Base-by-base conservation (phyloP, 73 alveolate genomes). In the Tetrahymena thermophila region DNA sequence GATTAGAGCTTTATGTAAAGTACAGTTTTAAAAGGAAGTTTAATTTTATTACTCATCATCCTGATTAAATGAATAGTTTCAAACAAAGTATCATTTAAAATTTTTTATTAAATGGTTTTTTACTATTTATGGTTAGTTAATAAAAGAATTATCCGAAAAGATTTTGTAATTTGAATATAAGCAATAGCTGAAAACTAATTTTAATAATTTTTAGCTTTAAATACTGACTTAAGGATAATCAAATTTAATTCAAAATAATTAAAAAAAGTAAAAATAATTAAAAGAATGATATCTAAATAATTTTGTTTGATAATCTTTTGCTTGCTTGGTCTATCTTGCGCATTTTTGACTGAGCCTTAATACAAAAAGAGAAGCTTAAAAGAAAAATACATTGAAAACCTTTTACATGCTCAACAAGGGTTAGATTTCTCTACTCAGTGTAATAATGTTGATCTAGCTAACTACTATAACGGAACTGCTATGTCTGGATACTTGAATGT, bases 401-500 rank as follows among this genome's bases (percentile, higher is more conserved):
- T 50, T 3, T 21, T 50, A 14, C 83, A 50, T 50, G 83, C 83
- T 50, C 31, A 50, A 19, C 10, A 28, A 50, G 15, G 83, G 5
- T 1, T 50, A 50, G 83, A 50, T 50, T 50, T 50, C 83, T 50
- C 83, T 19, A 50, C 83, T 21, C 15, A 50, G 15, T 71, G 89
- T 71, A 71, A 71, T 31, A 19, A 25, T 10, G 89, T 71, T 19
- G n/a, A 31, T 25, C 23, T 71, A 23, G 13, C 35, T 71, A 15
- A 15, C 4, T 71, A 71, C 17, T 71, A 71, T 71, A 31, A 71
- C n/a, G 89, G 89, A 71, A 71, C 37, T 19, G 37, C 89, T 55
- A 35, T 37, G 43, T 95, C 97, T 28, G 97, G 97, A 43, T 95
- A 95, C 34, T 57, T 95, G 38, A 95, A 95, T 56, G 58, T 89